phyloP scores from a whole-genome alignment of 1,284 basidiomycete genomes.

The Grifola frondosa region DNA sequence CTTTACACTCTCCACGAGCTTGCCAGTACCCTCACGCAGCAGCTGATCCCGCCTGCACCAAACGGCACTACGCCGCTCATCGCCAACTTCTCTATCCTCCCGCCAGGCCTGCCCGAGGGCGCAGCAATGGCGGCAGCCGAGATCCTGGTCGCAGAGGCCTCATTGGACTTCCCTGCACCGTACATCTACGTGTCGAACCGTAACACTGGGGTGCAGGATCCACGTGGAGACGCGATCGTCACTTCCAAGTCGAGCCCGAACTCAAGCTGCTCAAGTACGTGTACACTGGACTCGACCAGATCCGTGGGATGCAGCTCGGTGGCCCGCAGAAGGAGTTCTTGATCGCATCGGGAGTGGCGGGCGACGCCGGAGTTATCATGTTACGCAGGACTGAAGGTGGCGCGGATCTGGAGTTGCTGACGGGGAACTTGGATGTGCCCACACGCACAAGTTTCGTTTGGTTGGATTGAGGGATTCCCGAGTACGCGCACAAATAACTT shows the following conservation, averaged over 20 bases:
- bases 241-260: conserved; percentile 28
- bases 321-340: conserved; percentile 54
- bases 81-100: conserved; percentile 55
- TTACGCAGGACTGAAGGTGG: conserved; percentile 55
- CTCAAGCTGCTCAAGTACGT: conserved; percentile 47
- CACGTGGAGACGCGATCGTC: conserved; percentile 38
- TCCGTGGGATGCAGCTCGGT: conserved; percentile 63
- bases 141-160: conserved; percentile 33
- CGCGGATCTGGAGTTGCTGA: conserved; percentile 48
- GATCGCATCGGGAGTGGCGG: conserved; percentile 52
- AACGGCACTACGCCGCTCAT: conserved; percentile 46
- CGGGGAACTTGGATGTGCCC: conserved; percentile 49
- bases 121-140: conserved; percentile 55
- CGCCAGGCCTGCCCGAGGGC: conserved; percentile 47
- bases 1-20: conserved; percentile 67
- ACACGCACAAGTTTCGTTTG: conserved; percentile 56
- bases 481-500: background rate
- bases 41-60: conserved; percentile 51
- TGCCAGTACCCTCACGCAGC: conserved; percentile 60
- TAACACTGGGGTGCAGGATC: conserved; percentile 36
- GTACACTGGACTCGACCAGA: conserved; percentile 62
- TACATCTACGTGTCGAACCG: conserved; percentile 42
- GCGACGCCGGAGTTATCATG: conserved; percentile 54
- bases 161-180: conserved; percentile 31
- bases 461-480: conserved; percentile 20